phyloP scores from a whole-genome alignment of 2,329 filamentous ascomycete species.

The Helminthosporium solani region DNA sequence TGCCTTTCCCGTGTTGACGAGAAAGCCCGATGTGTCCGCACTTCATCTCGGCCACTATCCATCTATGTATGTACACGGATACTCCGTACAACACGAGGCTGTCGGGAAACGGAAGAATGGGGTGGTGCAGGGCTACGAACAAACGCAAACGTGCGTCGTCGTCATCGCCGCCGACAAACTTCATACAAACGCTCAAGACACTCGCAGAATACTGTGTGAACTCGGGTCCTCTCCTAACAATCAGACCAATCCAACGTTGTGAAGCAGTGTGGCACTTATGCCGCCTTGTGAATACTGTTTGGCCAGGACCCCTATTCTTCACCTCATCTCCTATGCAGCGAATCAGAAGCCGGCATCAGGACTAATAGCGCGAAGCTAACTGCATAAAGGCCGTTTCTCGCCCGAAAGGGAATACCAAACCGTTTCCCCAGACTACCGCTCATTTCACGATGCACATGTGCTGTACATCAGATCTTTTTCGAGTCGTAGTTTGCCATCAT shows the following conservation, averaged over 20 bases:
- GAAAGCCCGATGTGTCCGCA: neutral
- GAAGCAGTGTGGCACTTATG: constrained; percentile 12
- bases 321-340: no score
- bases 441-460: constrained; percentile 28
- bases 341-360: no score
- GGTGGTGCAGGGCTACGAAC: neutral
- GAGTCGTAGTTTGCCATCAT: constrained; percentile 20
- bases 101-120: neutral
- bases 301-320: no score
- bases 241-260: neutral
- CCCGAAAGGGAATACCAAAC: constrained; percentile 1
- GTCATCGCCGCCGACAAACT: neutral
- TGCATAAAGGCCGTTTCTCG: neutral
- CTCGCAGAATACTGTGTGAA: neutral
- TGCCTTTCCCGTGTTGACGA: neutral
- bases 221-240: constrained; percentile 6
- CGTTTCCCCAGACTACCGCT: constrained; percentile 28
- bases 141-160: neutral
- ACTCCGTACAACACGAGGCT: neutral
- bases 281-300: constrained; percentile 8
- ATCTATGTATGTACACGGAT: no score
- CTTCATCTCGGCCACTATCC: neutral
- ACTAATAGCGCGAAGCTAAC: constrained; percentile 3
- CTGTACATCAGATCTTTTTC: constrained; percentile 27
- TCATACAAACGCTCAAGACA: neutral